Conservation (phyloP, 2,329 filamentous ascomycete genomes). For the Curvularia eragrostidis region DNA sequence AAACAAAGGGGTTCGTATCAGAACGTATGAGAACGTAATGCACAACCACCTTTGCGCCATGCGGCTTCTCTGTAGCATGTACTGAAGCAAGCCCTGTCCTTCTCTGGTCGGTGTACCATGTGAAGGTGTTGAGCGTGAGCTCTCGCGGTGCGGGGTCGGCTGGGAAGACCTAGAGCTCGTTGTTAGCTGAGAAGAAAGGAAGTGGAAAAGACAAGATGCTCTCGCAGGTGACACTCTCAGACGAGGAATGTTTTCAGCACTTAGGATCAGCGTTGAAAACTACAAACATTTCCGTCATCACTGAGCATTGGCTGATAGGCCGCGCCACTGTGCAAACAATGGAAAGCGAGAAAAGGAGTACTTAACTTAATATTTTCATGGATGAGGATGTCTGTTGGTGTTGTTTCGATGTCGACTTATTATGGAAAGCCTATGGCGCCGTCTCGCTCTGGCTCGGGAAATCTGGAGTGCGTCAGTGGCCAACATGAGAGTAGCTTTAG, state of each 20-base stretch:
- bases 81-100: no score
- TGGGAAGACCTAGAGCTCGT: background rate
- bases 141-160: background rate
- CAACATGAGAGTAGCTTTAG: background rate
- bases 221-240: background rate
- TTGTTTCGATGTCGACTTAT: background rate
- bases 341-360: background rate
- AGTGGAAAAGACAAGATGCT: background rate
- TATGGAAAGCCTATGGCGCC: background rate
- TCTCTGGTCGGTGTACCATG: background rate
- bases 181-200: background rate
- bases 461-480: slow-evolving; percentile 1
- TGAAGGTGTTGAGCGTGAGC: background rate
- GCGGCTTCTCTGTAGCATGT: background rate
- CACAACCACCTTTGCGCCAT: background rate
- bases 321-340: background rate
- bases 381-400: background rate
- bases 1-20: background rate
- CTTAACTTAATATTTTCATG: background rate
- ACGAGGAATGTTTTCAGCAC: background rate
- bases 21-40: background rate
- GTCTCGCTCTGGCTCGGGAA: background rate
- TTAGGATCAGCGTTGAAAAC: background rate
- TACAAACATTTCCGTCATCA: background rate
- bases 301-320: background rate